Evolutionary conservation across 371 early-diverging fungal species (phyloP).

Genomic region (Entomophthora muscae): DNA sequence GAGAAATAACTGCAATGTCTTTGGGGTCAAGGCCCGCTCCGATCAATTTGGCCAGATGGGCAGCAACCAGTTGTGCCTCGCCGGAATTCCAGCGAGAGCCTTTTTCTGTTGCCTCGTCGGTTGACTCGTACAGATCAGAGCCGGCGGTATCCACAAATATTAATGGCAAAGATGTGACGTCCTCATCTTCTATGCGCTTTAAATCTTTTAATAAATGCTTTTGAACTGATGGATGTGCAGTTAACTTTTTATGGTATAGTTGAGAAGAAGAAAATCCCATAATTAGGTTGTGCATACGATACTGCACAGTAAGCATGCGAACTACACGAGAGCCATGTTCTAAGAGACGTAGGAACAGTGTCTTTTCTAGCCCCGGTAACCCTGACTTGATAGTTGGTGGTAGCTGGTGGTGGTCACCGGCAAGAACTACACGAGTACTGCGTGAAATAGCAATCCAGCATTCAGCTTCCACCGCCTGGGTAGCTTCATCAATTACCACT

Average conservation of each 20-base stretch:
- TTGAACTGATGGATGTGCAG: constrained; percentile 45
- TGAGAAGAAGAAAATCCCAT: constrained; percentile 53
- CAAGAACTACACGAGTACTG: constrained; percentile 64
- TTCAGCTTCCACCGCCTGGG: constrained; percentile 79
- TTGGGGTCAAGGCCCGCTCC: constrained; percentile 34
- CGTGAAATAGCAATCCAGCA: constrained; percentile 79
- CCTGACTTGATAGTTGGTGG: constrained; percentile 58
- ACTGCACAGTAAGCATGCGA: constrained; percentile 59
- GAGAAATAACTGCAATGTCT: constrained; percentile 72
- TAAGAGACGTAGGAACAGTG: constrained; percentile 56
- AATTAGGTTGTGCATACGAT: constrained; percentile 74
- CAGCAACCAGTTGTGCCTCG: constrained; percentile 46
- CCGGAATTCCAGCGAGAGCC: constrained; percentile 37
- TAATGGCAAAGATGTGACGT: constrained; percentile 34
- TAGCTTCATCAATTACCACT: constrained; percentile 87
- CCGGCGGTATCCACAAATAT: constrained; percentile 63
- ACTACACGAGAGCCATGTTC: constrained; percentile 32
- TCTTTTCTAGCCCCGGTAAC: constrained; percentile 22
- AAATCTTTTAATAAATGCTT: constrained; percentile 44
- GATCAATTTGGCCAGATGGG: constrained; percentile 38
- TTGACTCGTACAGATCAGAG: constrained; percentile 34
- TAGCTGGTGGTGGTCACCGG: constrained; percentile 90
- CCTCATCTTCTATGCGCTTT: constrained; percentile 22
- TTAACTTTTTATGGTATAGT: constrained; percentile 40
- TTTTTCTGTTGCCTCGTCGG: constrained; percentile 17